Evolutionary conservation across 2,329 filamentous ascomycete species (phyloP).

Genomic region (Aureobasidium pullulans): DNA sequence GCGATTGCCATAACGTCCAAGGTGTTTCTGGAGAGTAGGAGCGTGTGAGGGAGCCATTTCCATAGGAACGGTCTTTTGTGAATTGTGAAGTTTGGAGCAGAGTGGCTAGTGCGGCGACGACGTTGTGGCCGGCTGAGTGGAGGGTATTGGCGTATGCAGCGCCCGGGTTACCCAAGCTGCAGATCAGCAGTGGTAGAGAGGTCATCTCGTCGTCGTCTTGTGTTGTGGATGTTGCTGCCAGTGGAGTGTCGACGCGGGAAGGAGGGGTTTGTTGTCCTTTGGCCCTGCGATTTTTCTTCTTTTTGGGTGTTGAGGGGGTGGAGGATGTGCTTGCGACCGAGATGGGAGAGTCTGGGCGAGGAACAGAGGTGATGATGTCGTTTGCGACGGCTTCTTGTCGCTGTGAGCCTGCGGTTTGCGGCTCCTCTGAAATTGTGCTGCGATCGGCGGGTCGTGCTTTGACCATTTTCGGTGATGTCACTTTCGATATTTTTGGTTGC

Average conservation of each 20-base stretch:
- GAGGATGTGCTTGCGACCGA: background rate
- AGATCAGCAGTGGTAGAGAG: slow-evolving; percentile 56
- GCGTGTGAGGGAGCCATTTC: slow-evolving; percentile 21
- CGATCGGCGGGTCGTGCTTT: background rate
- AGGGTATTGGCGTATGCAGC: slow-evolving; percentile 65
- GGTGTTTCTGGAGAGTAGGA: slow-evolving; percentile 24
- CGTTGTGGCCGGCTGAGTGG: slow-evolving; percentile 79
- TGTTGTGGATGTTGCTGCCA: background rate
- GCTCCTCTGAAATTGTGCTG: background rate
- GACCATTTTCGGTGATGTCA: background rate
- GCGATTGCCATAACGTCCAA: slow-evolving; percentile 66
- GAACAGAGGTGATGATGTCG: background rate
- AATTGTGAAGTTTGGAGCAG: slow-evolving; percentile 31
- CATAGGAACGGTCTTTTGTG: slow-evolving; percentile 32
- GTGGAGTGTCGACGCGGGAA: background rate
- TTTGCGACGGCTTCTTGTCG: slow-evolving; percentile 4
- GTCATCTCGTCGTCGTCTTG: background rate
- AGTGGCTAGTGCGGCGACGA: slow-evolving; percentile 56
- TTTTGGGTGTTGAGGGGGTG: background rate
- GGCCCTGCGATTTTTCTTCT: background rate
- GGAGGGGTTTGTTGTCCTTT: background rate
- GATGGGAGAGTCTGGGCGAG: background rate
- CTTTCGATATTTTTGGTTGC: background rate
- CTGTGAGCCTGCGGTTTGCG: background rate
- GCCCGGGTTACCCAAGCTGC: slow-evolving; percentile 80